Evolutionary conservation across 1,284 basidiomycete genomes (phyloP), one percentile per base, ranked within the genome.

Genomic region (Cryptococcus maquisensis): DNA sequence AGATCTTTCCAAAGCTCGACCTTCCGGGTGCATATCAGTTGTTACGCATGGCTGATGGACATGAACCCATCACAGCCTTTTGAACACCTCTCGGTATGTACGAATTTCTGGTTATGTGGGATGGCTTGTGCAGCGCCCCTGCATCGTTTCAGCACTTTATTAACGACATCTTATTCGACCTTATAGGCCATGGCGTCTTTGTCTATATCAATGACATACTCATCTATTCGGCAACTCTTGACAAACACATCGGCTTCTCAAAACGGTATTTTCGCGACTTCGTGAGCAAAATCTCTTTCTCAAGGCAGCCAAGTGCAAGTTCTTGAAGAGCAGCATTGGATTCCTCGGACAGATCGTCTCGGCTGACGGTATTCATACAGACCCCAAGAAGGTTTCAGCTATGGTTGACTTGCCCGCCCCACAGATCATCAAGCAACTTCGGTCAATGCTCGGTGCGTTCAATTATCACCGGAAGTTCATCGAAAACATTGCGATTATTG

Each of bases 401-500:
- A 70, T 81, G 38, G n/a, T 44, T 1, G 52, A 67, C 8, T 82
- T 79, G 78, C 77, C 26, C 4, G 26, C 4, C 4, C 26, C 26
- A 28, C n/a, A n/a, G n/a, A 28, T 28, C 26, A 28, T 4, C 26
- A 9, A 4, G 26, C 75, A 76, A 7, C 49, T 78, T 10, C 74
- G 74, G 48, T 60, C 56, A 3, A 78, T 76, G 64, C 62, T 77
- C 9, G 74, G 75, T 26, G 72, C 77, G 39, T 67, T 65, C 32
- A 79, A 78, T 52, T 81, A 77, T 61, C 79, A 73, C 51, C 61
- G 73, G 2, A 52, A 68, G 10, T 81, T 80, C 60, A 77, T 81
- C 40, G 24, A 63, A 15, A 52, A 65, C 37, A 80, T 71, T 52
- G 69, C 75, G 4, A 48, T 63, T 10, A 72, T 75, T 18, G 62